These are phyloP conservation scores for Rhodotorula sp. DNA, from an alignment of 1,284 basidiomycete species.

Conservation along the genomic window DNA sequence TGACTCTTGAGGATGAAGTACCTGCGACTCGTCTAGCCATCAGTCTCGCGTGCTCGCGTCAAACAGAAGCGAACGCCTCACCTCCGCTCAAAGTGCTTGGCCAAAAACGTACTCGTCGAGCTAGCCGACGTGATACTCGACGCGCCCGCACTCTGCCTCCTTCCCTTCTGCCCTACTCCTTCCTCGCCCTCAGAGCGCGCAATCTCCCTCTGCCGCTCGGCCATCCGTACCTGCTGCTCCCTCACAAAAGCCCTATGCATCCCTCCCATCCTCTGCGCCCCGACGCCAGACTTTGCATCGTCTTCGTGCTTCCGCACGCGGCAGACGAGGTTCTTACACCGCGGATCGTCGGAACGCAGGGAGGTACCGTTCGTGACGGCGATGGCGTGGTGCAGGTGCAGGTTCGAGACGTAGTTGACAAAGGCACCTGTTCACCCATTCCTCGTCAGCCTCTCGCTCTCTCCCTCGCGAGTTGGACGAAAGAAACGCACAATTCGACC, in stretches of 20 bases:
- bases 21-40: conserved; percentile 6
- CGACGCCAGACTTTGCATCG: conserved; percentile 83
- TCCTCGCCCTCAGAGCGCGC: conserved; percentile 10
- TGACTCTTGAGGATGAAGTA: conserved; percentile 36
- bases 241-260: conserved; percentile 73
- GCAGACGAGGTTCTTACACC: conserved; percentile 35
- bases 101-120: conserved; percentile 42
- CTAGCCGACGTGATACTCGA: conserved; percentile 27
- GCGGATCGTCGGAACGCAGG: conserved; percentile 30
- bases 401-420: conserved; percentile 38
- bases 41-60: not conserved
- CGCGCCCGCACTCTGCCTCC: conserved; percentile 19
- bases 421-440: conserved; percentile 47
- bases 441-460: conserved; percentile 59
- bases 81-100: conserved; percentile 67
- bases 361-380: conserved; percentile 27
- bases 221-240: conserved; percentile 56
- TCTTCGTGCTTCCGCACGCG: conserved; percentile 75
- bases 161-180: conserved; percentile 6
- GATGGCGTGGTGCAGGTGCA: conserved; percentile 40
- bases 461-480: conserved; percentile 68
- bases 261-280: conserved; percentile 81
- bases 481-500: conserved; percentile 82
- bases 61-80: conserved; percentile 48
- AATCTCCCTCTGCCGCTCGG: conserved; percentile 20